phyloP scores from a whole-genome alignment of 192 early-diverging fungal species.

The Backusella morwellensis region DNA sequence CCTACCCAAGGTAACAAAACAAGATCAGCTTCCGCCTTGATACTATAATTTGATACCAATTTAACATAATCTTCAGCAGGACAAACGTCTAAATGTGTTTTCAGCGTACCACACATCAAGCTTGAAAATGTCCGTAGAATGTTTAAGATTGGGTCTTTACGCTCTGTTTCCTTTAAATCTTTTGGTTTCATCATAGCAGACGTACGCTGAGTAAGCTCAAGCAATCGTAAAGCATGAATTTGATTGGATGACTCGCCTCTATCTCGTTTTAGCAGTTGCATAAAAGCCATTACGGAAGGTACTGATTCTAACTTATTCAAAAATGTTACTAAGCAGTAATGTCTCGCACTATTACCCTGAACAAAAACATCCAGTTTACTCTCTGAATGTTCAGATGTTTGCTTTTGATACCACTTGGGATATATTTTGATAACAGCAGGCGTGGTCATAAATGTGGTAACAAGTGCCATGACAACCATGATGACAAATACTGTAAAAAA shows the following conservation, averaged over 20 bases:
- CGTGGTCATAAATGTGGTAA: slow-evolving; percentile 87
- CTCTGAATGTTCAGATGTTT: not conserved
- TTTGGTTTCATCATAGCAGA: slow-evolving; percentile 77
- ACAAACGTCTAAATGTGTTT: slow-evolving; percentile 57
- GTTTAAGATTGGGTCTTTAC: slow-evolving; percentile 72
- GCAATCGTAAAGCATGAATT: slow-evolving; percentile 67
- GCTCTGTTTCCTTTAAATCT: slow-evolving; percentile 58
- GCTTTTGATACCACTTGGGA: slow-evolving; percentile 61
- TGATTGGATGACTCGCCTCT: slow-evolving; percentile 6
- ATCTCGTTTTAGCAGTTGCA: slow-evolving; percentile 39
- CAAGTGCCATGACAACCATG: slow-evolving; percentile 41
- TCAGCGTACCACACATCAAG: slow-evolving; percentile 55
- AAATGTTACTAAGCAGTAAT: slow-evolving; percentile 46
- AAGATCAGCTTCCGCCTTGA: slow-evolving; percentile 50
- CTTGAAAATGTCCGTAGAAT: slow-evolving; percentile 82
- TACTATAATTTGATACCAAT: slow-evolving; percentile 55
- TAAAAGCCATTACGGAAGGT: slow-evolving; percentile 70
- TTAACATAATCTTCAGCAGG: slow-evolving; percentile 67
- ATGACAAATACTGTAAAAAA: slow-evolving; percentile 43
- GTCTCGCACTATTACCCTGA: not conserved
- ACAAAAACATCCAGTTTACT: not conserved
- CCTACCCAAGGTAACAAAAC: slow-evolving; percentile 57
- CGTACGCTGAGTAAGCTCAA: slow-evolving; percentile 76
- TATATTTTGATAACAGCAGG: slow-evolving; percentile 77
- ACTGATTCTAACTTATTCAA: slow-evolving; percentile 62